phyloP scores from a whole-genome alignment of 352 stramenopile genomes.

The Nothophytophthora sp. region DNA sequence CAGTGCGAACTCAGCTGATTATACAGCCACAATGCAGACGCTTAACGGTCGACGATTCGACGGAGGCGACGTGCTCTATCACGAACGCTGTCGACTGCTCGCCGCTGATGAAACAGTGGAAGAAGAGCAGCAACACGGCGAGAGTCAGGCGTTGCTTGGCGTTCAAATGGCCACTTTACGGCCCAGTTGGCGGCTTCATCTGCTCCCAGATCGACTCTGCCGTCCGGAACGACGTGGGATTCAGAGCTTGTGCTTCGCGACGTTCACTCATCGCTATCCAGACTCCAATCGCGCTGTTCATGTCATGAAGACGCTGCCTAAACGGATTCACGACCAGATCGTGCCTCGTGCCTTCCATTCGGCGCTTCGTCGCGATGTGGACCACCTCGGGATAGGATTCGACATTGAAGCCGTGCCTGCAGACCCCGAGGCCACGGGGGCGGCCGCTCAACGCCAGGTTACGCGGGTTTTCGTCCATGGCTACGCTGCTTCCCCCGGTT shows the following conservation, averaged over 20 bases:
- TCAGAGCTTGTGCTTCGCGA: conserved; percentile 43
- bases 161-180: conserved; percentile 22
- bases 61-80: conserved; percentile 32
- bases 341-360: conserved; percentile 38
- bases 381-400: conserved; percentile 55
- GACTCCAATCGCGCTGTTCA: conserved; percentile 46
- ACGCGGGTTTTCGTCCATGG: conserved; percentile 46
- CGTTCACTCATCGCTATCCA: conserved; percentile 43
- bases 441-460: neutral
- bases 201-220: conserved; percentile 14
- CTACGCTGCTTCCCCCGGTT: conserved; percentile 41
- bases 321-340: conserved; percentile 50
- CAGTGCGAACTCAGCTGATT: conserved; percentile 31
- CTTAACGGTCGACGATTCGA: conserved; percentile 36
- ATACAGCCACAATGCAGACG: conserved; percentile 36
- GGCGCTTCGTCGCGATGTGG: conserved; percentile 40
- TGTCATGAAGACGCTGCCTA: conserved; percentile 69
- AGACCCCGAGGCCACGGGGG: no score
- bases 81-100: conserved; percentile 30
- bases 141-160: conserved; percentile 17
- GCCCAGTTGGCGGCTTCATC: conserved; percentile 8
- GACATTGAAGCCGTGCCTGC: conserved; percentile 32
- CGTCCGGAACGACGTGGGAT: conserved; percentile 18
- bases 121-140: neutral
- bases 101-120: neutral